Evolutionary conservation across 495 filamentous ascomycete genomes (phyloP).

Genomic region (Penicillium paradoxum): DNA sequence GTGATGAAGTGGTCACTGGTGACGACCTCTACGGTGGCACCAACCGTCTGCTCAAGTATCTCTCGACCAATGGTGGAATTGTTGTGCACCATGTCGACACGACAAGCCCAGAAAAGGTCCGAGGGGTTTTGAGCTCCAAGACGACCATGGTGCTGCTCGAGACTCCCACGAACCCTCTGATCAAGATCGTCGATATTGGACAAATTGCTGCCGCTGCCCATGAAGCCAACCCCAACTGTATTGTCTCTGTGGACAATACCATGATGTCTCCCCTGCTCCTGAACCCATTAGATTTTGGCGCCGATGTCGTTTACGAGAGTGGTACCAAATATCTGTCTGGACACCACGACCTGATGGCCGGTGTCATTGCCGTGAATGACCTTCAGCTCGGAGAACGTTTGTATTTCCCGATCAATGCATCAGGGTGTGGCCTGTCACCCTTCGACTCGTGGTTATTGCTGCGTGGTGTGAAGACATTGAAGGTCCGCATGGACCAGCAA

Average conservation of each 20-base stretch:
- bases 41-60: conserved; percentile 87
- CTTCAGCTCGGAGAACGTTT: conserved; percentile 75
- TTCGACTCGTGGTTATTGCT: conserved; percentile 95
- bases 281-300: conserved; percentile 89
- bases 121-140: conserved; percentile 62
- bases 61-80: conserved; percentile 80
- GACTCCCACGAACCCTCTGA: conserved; percentile 93
- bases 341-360: conserved; percentile 98
- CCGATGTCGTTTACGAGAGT: conserved; percentile 94
- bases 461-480: conserved; percentile 90
- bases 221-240: conserved; percentile 68
- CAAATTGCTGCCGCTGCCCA: conserved; percentile 70
- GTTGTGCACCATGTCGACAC: conserved; percentile 96
- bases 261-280: conserved; percentile 93
- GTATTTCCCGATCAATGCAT: conserved; percentile 93
- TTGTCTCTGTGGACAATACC: conserved; percentile 94
- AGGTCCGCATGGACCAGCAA: conserved; percentile 97
- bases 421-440: conserved; percentile 87
- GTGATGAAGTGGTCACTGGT: conserved; percentile 94
- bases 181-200: conserved; percentile 93
- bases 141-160: conserved; percentile 96
- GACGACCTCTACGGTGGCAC: conserved; percentile 97
- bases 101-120: conserved; percentile 64
- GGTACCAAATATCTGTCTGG: conserved; percentile 97
- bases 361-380: conserved; percentile 87